Conservation (phyloP, 2,329 filamentous ascomycete species). For the Phialophora expanda region DNA sequence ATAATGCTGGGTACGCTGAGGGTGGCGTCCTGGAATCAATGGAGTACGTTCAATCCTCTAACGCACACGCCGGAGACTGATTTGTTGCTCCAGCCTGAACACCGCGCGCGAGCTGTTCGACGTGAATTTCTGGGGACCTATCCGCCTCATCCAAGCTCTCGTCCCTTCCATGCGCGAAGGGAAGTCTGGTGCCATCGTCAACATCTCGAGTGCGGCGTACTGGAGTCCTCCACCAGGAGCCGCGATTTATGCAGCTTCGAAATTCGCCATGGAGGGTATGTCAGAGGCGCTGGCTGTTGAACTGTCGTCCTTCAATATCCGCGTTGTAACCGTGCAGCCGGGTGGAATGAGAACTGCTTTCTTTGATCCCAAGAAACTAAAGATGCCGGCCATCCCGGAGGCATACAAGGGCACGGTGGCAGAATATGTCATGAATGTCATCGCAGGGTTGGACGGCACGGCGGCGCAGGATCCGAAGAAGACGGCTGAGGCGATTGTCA, state of each 20-base stretch:
- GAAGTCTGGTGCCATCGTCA: constrained; percentile 31
- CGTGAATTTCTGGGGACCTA: constrained; percentile 36
- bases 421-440: constrained; percentile 13
- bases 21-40: constrained; percentile 33
- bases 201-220: constrained; percentile 20
- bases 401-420: constrained; percentile 25
- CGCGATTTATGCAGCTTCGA: constrained; percentile 44
- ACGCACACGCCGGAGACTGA: neutral
- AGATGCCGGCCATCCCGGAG: constrained; percentile 18
- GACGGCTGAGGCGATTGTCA: constrained; percentile 45
- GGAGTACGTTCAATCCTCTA: constrained; percentile 25
- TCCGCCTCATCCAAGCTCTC: constrained; percentile 32
- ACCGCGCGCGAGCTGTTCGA: constrained; percentile 30
- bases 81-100: constrained; percentile 8
- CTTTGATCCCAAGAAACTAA: constrained; percentile 36
- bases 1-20: constrained; percentile 40
- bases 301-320: constrained; percentile 46
- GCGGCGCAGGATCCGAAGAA: constrained; percentile 46
- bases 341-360: constrained; percentile 53
- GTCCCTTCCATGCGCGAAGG: constrained; percentile 29
- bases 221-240: constrained; percentile 40
- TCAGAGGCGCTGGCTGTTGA: constrained; percentile 49
- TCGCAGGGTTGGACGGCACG: constrained; percentile 28
- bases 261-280: constrained; percentile 51
- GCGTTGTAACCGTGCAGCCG: constrained; percentile 51